phyloP scores from a whole-genome alignment of 2,329 filamentous ascomycete genomes.

The Phialophora chinensis region DNA sequence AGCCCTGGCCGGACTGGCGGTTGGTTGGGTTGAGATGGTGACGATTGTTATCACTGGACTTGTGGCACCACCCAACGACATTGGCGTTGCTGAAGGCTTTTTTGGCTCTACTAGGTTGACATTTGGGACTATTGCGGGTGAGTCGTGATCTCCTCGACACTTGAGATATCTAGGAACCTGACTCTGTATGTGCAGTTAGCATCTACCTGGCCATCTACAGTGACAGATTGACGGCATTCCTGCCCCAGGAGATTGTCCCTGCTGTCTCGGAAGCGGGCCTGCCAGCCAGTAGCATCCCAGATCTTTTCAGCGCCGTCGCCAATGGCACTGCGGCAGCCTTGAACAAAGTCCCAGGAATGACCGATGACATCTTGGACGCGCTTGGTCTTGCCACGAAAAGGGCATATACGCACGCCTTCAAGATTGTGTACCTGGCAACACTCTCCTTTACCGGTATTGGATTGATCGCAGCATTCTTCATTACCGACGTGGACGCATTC shows the following conservation, averaged over 20 bases:
- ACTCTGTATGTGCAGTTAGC: conserved; percentile 27
- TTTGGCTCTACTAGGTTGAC: conserved; percentile 38
- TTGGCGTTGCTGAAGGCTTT: conserved; percentile 40
- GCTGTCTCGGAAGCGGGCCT: conserved; percentile 50
- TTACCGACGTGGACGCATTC: conserved; percentile 13
- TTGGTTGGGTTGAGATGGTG: conserved; percentile 40
- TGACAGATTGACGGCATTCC: conserved; percentile 25
- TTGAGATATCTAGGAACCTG: background rate
- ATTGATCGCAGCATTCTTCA: conserved; percentile 24
- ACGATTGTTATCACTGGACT: conserved; percentile 39
- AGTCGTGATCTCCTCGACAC: conserved; percentile 2
- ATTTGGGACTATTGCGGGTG: conserved; percentile 37
- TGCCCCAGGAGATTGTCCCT: conserved; percentile 33
- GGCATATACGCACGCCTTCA: conserved; percentile 53
- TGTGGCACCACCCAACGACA: conserved; percentile 40
- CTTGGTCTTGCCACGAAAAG: conserved; percentile 46
- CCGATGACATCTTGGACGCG: conserved; percentile 43
- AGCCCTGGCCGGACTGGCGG: conserved; percentile 38
- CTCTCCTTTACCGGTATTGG: conserved; percentile 35
- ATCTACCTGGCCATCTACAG: conserved; percentile 40
- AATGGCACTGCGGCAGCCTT: conserved; percentile 43
- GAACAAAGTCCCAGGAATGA: conserved; percentile 46
- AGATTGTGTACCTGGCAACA: conserved; percentile 48
- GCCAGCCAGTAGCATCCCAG: conserved; percentile 44
- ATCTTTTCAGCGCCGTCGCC: conserved; percentile 46